These are phyloP conservation scores for Candida gorgasii DNA, from an alignment of 805 yeast species.

Conservation along the genomic window DNA sequence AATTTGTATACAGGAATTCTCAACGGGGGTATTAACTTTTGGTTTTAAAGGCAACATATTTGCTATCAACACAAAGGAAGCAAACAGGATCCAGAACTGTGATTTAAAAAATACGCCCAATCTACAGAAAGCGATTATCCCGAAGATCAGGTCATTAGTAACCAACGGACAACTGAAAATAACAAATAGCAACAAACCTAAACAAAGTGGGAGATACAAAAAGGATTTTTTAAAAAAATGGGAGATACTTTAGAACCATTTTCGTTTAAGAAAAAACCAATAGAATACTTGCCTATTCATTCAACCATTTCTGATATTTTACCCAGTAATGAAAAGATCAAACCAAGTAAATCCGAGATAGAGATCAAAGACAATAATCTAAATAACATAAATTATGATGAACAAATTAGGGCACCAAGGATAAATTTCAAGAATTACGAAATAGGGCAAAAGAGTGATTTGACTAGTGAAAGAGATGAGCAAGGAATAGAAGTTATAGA, in stretches of 20 bases:
- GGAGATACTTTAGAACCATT: constrained; percentile 22
- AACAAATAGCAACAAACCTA: neutral
- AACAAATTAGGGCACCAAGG: constrained; percentile 56
- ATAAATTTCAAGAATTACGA: constrained; percentile 20
- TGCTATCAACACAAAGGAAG: constrained; percentile 1
- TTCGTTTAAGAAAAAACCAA: constrained; percentile 33
- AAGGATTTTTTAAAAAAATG: constrained; percentile 11
- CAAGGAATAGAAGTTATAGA: no score
- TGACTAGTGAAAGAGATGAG: neutral
- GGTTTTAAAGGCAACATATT: constrained; percentile 1
- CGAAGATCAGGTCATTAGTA: no score
- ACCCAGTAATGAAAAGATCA: constrained; percentile 13
- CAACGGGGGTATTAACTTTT: neutral
- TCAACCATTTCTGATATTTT: constrained; percentile 30
- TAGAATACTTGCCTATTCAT: constrained; percentile 18
- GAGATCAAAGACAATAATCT: neutral
- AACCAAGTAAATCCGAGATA: neutral
- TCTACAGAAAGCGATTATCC: no score
- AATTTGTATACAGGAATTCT: constrained; percentile 2
- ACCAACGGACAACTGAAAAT: neutral
- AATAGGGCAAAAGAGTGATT: neutral
- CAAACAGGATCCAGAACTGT: no score
- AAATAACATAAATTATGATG: constrained; percentile 45
- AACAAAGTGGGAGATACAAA: no score
- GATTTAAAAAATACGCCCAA: no score